Conservation (phyloP, 495 filamentous ascomycete genomes). For the Xylaria bambusicola region DNA sequence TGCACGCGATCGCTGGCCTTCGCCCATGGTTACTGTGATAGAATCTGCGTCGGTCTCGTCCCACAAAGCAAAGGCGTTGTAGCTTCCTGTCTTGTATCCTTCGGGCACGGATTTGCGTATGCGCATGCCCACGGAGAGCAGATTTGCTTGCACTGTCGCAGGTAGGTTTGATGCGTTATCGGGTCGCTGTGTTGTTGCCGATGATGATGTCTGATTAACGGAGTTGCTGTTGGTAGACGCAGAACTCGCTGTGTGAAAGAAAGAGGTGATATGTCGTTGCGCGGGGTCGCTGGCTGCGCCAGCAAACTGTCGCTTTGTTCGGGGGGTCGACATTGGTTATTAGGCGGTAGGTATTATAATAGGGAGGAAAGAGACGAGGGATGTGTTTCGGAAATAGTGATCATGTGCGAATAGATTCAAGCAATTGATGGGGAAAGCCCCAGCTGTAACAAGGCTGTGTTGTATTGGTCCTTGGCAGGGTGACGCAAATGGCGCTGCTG, state of each 20-base stretch:
- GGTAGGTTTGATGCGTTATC: constrained; percentile 43
- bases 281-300: constrained; percentile 52
- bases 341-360: background rate
- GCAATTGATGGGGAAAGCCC: background rate
- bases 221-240: constrained; percentile 7
- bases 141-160: constrained; percentile 67
- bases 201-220: constrained; percentile 36
- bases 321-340: constrained; percentile 44
- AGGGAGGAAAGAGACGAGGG: background rate
- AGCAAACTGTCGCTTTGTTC: constrained; percentile 53
- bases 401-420: background rate
- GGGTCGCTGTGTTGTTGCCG: background rate
- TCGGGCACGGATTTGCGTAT: constrained; percentile 89
- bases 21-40: constrained; percentile 12
- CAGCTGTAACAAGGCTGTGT: constrained; percentile 9
- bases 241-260: constrained; percentile 35
- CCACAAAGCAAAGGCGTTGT: constrained; percentile 49
- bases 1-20: constrained; percentile 31
- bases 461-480: background rate
- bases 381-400: constrained; percentile 21
- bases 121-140: constrained; percentile 88
- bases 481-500: constrained; percentile 12
- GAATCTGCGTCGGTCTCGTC: constrained; percentile 28
- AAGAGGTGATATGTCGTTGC: constrained; percentile 53
- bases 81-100: constrained; percentile 78